Base-by-base conservation (phyloP, 352 stramenopile genomes). In the Peronospora destructor region DNA sequence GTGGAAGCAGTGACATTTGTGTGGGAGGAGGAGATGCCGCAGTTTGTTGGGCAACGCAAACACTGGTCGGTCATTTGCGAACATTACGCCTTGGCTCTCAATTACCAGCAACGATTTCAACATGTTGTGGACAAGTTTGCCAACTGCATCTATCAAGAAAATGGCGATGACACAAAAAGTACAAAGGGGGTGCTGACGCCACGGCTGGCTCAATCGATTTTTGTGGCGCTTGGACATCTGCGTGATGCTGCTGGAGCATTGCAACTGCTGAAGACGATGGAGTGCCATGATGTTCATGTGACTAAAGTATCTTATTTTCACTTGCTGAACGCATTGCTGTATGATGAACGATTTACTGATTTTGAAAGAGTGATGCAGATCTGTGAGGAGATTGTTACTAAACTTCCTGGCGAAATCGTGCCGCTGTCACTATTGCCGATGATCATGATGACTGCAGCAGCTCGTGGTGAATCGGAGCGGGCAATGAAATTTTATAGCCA, bases 401-500 rank as follows among this genome's bases (percentile, higher is more conserved):
- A 66, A 6, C 45, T 75, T 6, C 54, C 66, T 1, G 48, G 54
- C 11, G 53, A 71, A 45, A 66, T 33, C 2, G 54, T 87, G n/a
- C 65, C 79, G n/a, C 41, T 83, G 32, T 76, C 65, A 1, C 46
- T 87, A 29, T 53, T 77, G 7, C 74, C 76, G 16, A 73, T 70
- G 28, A 53, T 90, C 23, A 68, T 90, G 57, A 68, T 64, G 49
- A 66, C 76, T 25, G 79, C 76, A 9, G 73, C 75, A 5, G 65
- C 82, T 54, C 65, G 71, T 36, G 71, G 66, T 9, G 56, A 79
- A 45, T 55, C 80, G 2, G 44, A 79, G 23, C 70, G 74, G 0
- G 79, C 74, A 21, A 87, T 90, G 76, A 59, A 64, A n/a, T 46
- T 85, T 17, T 87, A 90, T 47, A 49, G 49, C 14, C 68, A 81